Percentiles rank a stretch among this genome's conserved stretches.
These are phyloP conservation scores for Dryadomyces quercus-mongolicae DNA, from an alignment of 2,329 filamentous ascomycete species.

Conservation along the genomic window DNA sequence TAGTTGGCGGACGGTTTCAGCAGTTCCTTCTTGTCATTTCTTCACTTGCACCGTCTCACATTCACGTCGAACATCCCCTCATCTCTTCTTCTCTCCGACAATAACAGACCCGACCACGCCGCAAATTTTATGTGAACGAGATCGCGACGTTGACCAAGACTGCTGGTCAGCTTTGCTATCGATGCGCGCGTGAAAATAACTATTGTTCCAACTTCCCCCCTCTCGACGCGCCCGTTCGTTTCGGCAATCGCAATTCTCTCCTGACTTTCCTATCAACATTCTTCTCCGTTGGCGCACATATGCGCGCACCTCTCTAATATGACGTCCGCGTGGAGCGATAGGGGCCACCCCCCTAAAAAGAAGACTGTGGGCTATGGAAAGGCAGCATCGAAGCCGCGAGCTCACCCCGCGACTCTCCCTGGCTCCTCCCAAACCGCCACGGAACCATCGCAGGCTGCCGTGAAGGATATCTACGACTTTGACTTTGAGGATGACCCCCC, in stretches of 20 bases:
- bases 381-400: constrained; percentile 12
- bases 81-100: not conserved
- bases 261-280: not conserved
- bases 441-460: constrained; percentile 2
- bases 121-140: too few species aligned
- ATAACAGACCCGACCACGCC: too few species aligned
- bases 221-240: not conserved
- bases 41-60: not conserved
- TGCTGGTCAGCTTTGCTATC: too few species aligned
- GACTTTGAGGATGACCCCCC: constrained; percentile 11
- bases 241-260: not conserved
- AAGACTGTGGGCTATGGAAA: constrained; percentile 20
- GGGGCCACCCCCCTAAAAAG: constrained; percentile 16
- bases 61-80: not conserved
- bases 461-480: constrained; percentile 12
- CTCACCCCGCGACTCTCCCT: constrained; percentile 4
- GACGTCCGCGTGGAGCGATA: constrained; percentile 13
- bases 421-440: not conserved
- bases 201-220: not conserved
- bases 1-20: not conserved
- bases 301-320: constrained; percentile 2
- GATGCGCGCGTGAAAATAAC: too few species aligned
- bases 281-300: not conserved
- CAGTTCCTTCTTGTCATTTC: not conserved
- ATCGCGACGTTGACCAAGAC: too few species aligned